Conservation (phyloP, 495 filamentous ascomycete genomes). For the Aspergillus baeticus region DNA sequence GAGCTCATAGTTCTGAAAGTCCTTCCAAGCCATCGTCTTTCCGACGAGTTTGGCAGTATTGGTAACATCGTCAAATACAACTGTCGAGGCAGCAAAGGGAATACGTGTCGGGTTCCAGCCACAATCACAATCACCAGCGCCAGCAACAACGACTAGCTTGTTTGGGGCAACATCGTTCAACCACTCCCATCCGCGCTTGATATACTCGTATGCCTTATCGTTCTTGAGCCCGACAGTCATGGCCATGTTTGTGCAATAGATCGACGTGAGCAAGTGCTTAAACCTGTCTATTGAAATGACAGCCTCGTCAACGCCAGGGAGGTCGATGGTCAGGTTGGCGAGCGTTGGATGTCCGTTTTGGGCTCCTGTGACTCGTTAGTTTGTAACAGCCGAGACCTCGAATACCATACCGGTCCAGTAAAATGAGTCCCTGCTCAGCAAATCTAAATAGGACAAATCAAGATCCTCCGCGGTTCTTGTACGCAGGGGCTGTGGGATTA, state of each 20-base stretch:
- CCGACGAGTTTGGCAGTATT: conserved; percentile 29
- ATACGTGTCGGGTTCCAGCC: conserved; percentile 30
- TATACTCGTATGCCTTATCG: conserved; percentile 27
- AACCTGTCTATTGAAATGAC: conserved; percentile 39
- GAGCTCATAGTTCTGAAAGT: conserved; percentile 31
- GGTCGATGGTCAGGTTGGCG: conserved; percentile 34
- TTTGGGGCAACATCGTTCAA: conserved; percentile 34
- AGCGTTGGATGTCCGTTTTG: conserved; percentile 21
- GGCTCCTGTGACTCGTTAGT: conserved; percentile 3
- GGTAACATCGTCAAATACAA: conserved; percentile 29
- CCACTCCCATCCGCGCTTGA: conserved; percentile 37
- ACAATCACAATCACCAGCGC: conserved; percentile 37
- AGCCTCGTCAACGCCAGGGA: conserved; percentile 26
- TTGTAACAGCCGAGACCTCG: not conserved
- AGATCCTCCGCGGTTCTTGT: not conserved
- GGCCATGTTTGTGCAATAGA: conserved; percentile 28
- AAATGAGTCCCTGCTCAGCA: conserved; percentile 10
- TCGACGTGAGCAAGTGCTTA: conserved; percentile 25
- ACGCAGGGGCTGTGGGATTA: not conserved
- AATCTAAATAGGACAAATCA: conserved; percentile 10
- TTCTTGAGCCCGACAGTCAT: conserved; percentile 30
- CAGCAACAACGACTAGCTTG: conserved; percentile 39
- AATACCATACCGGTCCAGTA: conserved; percentile 18
- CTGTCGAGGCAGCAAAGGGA: conserved; percentile 31
- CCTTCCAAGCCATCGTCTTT: conserved; percentile 28